A percentile compares a stretch with the other conserved stretches of the same genome.
phyloP scores from a whole-genome alignment of 805 yeast species.

The Kodamaea kaohsiungensis region DNA sequence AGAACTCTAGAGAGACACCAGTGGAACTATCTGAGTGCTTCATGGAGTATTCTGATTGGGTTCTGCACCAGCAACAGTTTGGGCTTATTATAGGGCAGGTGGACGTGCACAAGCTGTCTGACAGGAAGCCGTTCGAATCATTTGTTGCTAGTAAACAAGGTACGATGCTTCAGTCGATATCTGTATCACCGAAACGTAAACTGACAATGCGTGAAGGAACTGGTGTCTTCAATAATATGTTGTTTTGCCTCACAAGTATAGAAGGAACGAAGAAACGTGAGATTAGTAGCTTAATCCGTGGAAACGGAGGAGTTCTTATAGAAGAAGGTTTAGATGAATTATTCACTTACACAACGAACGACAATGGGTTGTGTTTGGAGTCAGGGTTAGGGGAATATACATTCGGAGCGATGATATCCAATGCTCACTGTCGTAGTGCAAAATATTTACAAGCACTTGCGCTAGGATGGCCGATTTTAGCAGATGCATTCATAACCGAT shows the following conservation, averaged over 20 bases:
- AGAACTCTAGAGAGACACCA: conserved; percentile 5
- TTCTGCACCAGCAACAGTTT: conserved; percentile 35
- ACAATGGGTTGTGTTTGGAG: conserved; percentile 12
- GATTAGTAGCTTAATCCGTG: conserved; percentile 34
- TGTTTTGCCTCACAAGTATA: conserved; percentile 40
- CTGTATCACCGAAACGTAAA: background rate
- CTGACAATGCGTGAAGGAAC: background rate
- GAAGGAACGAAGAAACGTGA: conserved; percentile 34
- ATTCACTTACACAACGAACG: conserved; percentile 18
- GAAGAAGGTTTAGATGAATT: conserved; percentile 34
- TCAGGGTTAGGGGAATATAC: conserved; percentile 22
- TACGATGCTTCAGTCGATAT: background rate
- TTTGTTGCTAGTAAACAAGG: conserved; percentile 6
- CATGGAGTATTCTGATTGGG: conserved; percentile 44
- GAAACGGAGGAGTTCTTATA: conserved; percentile 44
- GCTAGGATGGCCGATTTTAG: conserved; percentile 83
- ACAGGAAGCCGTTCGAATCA: conserved; percentile 3
- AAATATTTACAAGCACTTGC: conserved; percentile 79
- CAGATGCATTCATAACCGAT: conserved; percentile 56
- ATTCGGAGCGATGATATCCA: conserved; percentile 70
- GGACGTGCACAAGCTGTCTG: conserved; percentile 16
- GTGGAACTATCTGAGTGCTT: conserved; percentile 32
- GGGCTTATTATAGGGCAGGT: conserved; percentile 20
- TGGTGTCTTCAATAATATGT: conserved; percentile 21
- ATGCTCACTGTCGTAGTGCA: conserved; percentile 59